Evolutionary conservation across 306 rosid genomes (phyloP).

Genomic region (Myrica gale): DNA sequence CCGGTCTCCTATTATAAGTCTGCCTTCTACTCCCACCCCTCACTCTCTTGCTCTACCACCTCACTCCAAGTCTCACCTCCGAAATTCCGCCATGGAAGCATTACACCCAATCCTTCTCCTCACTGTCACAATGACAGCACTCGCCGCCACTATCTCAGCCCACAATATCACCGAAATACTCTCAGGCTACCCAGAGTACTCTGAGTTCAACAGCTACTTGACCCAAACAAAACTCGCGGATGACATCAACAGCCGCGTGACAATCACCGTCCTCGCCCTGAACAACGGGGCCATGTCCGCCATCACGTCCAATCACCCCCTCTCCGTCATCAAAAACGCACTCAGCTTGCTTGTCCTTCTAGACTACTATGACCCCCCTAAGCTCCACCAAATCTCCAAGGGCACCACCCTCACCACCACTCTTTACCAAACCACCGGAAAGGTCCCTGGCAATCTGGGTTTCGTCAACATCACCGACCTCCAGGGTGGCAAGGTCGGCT

Average conservation of each 20-base stretch:
- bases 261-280: constrained; percentile 77
- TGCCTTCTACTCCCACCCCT: neutral
- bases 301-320: constrained; percentile 57
- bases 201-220: constrained; percentile 51
- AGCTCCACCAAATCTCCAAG: constrained; percentile 78
- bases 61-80: neutral
- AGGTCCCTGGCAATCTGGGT: constrained; percentile 66
- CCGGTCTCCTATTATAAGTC: constrained; percentile 3
- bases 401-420: constrained; percentile 82
- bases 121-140: constrained; percentile 10
- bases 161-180: constrained; percentile 94
- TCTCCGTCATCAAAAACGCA: constrained; percentile 67
- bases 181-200: constrained; percentile 50
- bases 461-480: constrained; percentile 88
- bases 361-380: constrained; percentile 74
- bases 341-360: constrained; percentile 73
- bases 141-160: constrained; percentile 47
- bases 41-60: neutral
- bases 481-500: constrained; percentile 77
- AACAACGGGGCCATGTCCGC: constrained; percentile 59
- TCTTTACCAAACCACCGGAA: constrained; percentile 84
- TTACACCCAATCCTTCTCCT: constrained; percentile 19
- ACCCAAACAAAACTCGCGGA: constrained; percentile 67
- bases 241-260: constrained; percentile 82
- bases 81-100: constrained; percentile 36